phyloP scores from a whole-genome alignment of 2,329 filamentous ascomycete species.

The Dactylella cylindrospora region DNA sequence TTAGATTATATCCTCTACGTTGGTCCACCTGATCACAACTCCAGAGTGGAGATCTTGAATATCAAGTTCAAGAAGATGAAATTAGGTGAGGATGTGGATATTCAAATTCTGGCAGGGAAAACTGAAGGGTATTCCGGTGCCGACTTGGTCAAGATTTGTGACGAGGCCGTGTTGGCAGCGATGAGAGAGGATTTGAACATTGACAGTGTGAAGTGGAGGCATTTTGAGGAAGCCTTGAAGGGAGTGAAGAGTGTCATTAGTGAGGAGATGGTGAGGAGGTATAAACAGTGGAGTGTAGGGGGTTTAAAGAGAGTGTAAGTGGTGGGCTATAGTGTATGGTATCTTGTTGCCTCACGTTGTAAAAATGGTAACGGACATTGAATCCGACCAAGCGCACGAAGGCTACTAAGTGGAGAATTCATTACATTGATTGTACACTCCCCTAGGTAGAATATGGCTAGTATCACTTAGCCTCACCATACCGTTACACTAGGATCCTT shows the following conservation, averaged over 20 bases:
- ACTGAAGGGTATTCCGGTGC: slow-evolving; percentile 68
- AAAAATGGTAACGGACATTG: too few species aligned
- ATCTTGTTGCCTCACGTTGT: too few species aligned
- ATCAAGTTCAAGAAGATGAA: slow-evolving; percentile 60
- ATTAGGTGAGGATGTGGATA: slow-evolving; percentile 58
- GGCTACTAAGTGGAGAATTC: too few species aligned
- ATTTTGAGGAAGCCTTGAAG: slow-evolving; percentile 47
- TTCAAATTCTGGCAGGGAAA: slow-evolving; percentile 57
- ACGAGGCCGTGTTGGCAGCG: slow-evolving; percentile 57
- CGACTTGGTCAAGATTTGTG: slow-evolving; percentile 63
- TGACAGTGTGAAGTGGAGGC: slow-evolving; percentile 40
- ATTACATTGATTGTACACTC: too few species aligned
- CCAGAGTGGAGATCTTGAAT: slow-evolving; percentile 62
- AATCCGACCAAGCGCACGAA: too few species aligned
- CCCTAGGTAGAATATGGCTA: too few species aligned
- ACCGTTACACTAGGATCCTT: not conserved
- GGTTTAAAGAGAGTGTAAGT: slow-evolving; percentile 47
- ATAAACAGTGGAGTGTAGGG: slow-evolving; percentile 54
- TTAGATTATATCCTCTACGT: slow-evolving; percentile 67
- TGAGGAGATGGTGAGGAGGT: slow-evolving; percentile 55
- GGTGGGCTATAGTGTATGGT: too few species aligned
- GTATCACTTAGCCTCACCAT: too few species aligned
- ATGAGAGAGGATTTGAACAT: slow-evolving; percentile 50
- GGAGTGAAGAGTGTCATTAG: slow-evolving; percentile 57
- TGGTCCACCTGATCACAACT: slow-evolving; percentile 62